Percentiles rank a stretch among this genome's conserved stretches.
These are phyloP conservation scores for Zea luxurians DNA, from an alignment of 176 grass and related monocot genomes.

Conservation along the genomic window DNA sequence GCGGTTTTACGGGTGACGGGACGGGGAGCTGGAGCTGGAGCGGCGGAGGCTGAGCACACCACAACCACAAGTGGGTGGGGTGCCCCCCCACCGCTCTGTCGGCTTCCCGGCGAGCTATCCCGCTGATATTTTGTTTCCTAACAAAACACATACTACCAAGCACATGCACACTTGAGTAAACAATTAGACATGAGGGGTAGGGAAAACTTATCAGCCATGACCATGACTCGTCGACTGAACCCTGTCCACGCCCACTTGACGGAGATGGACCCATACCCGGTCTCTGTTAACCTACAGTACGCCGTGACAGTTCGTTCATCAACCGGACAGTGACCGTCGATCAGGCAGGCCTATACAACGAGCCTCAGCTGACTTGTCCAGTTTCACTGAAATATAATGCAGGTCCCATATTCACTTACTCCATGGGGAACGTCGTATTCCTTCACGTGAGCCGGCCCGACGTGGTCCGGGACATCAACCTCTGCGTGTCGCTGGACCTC, in stretches of 20 bases:
- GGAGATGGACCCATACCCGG: neutral
- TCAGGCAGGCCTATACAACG: neutral
- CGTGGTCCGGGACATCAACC: conserved; percentile 76
- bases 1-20: neutral
- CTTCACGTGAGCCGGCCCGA: conserved; percentile 84
- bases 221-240: too few relatives aligned
- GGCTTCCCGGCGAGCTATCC: conserved; percentile 10
- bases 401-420: conserved; percentile 83
- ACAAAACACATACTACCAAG: too few relatives aligned
- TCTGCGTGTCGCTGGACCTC: conserved; percentile 78
- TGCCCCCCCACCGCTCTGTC: conserved; percentile 4
- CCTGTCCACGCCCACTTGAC: neutral
- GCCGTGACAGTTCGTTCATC: neutral
- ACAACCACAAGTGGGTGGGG: neutral
- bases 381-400: neutral
- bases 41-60: neutral
- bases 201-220: too few relatives aligned
- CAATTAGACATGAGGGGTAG: too few relatives aligned
- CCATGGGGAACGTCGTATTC: conserved; percentile 76
- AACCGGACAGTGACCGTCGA: neutral
- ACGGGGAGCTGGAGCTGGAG: neutral
- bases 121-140: neutral
- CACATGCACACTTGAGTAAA: too few relatives aligned
- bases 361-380: neutral
- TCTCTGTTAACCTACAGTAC: neutral